Percentiles rank a stretch among this genome's conserved stretches.
These are phyloP conservation scores for Herpetomonas tarakana DNA, from an alignment of 208 protist species.

Conservation along the genomic window DNA sequence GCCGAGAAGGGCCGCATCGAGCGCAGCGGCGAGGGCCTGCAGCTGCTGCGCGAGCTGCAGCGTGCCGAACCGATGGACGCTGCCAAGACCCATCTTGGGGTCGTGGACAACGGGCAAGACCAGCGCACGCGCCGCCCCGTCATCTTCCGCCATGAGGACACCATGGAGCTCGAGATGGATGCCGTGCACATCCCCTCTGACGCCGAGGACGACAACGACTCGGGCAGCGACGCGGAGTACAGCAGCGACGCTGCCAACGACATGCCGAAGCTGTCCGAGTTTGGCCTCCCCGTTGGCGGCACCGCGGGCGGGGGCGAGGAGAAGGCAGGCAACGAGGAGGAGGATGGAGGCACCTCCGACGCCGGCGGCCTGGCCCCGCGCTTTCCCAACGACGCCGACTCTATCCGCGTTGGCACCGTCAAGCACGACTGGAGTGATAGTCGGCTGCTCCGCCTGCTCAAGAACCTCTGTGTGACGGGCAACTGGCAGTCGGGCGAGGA, in stretches of 20 bases:
- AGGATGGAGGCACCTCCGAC: conserved; percentile 24
- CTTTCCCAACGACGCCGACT: conserved; percentile 53
- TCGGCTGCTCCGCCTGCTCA: conserved; percentile 58
- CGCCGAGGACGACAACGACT: conserved; percentile 42
- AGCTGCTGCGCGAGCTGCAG: conserved; percentile 80
- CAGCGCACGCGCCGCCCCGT: conserved; percentile 54
- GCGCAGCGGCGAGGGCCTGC: conserved; percentile 79
- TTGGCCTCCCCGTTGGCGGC: conserved; percentile 5
- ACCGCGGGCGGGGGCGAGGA: conserved; percentile 13
- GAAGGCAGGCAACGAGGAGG: conserved; percentile 26
- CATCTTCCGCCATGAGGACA: conserved; percentile 74
- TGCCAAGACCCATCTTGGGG: conserved; percentile 33
- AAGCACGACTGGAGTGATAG: conserved; percentile 59
- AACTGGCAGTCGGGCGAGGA: conserved; percentile 72
- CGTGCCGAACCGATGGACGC: conserved; percentile 71
- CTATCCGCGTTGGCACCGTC: conserved; percentile 42
- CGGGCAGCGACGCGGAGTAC: conserved; percentile 28
- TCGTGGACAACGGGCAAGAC: conserved; percentile 12
- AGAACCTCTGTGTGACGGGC: conserved; percentile 96
- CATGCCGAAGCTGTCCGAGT: conserved; percentile 15
- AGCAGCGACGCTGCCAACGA: conserved; percentile 16
- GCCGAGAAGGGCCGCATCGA: conserved; percentile 75
- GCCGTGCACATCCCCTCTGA: conserved; percentile 32
- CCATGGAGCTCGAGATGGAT: conserved; percentile 80
- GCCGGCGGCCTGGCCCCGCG: conserved; percentile 49